A percentile compares a stretch with the other conserved stretches of the same genome.
phyloP scores from a whole-genome alignment of 306 rosid species.

The Abrus precatorius region DNA sequence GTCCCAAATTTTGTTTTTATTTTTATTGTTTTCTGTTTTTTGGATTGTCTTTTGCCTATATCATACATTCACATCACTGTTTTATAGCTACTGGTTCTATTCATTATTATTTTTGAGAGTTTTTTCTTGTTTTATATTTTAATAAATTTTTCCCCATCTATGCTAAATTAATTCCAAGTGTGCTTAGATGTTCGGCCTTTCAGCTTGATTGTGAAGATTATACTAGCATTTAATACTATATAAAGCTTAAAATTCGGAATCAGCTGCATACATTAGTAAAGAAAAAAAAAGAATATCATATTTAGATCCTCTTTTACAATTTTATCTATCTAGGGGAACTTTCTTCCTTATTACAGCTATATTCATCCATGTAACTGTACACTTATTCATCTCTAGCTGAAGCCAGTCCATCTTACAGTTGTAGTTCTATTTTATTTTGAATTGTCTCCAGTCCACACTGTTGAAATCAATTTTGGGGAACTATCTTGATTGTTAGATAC shows the following conservation, averaged over 20 bases:
- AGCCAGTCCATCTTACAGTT: slow-evolving; percentile 14
- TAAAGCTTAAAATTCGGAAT: background rate
- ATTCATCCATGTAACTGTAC: background rate
- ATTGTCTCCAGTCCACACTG: background rate
- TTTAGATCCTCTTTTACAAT: background rate
- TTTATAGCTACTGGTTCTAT: background rate
- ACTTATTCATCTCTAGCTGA: background rate
- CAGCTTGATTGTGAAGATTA: background rate
- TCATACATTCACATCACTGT: background rate
- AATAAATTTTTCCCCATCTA: background rate
- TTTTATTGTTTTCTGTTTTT: background rate
- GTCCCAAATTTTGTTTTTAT: background rate
- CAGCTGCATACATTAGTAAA: background rate
- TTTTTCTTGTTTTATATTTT: background rate
- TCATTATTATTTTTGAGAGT: background rate
- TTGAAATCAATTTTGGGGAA: background rate
- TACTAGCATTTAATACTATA: background rate
- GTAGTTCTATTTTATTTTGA: background rate
- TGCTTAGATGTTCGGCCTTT: background rate
- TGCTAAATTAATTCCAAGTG: background rate
- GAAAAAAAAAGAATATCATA: background rate
- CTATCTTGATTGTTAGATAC: background rate
- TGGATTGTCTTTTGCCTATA: background rate
- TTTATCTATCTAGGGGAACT: background rate
- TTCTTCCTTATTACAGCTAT: slow-evolving; percentile 1